Evolutionary conservation across 805 yeast species (phyloP).

Genomic region (Dipodascopsis uninucleata): DNA sequence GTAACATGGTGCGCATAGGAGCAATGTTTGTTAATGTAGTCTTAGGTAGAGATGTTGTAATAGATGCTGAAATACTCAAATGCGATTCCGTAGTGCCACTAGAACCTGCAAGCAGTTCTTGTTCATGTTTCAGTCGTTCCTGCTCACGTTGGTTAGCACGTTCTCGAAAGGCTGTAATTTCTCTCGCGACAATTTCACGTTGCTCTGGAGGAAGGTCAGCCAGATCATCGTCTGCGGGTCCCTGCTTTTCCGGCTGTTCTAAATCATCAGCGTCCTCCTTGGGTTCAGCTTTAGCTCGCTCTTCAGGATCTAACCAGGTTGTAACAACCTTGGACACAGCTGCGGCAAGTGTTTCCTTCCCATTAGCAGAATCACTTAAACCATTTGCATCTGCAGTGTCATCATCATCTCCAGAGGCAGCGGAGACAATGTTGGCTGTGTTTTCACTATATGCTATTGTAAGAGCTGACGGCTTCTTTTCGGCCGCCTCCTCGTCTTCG

Average conservation of each 20-base stretch:
- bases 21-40: no score
- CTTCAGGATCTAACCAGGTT: no score
- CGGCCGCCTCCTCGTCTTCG: conserved; percentile 17
- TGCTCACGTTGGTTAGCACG: conserved; percentile 27
- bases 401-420: conserved; percentile 1
- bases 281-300: no score
- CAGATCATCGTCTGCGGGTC: conserved; percentile 29
- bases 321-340: no score
- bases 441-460: conserved; percentile 1
- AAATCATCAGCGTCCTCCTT: neutral
- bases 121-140: conserved; percentile 21
- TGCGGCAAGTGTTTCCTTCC: neutral
- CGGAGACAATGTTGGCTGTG: neutral
- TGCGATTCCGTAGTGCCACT: no score
- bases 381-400: neutral
- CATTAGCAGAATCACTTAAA: conserved; percentile 1
- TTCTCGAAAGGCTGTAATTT: conserved; percentile 26
- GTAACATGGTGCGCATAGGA: no score
- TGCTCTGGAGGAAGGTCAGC: conserved; percentile 27
- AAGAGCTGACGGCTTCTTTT: conserved; percentile 1
- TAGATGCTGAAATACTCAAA: no score
- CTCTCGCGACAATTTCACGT: conserved; percentile 18
- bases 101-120: no score
- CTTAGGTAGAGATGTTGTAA: no score
- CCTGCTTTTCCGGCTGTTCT: no score